phyloP scores from a whole-genome alignment of 192 early-diverging fungal genomes.

The Backusella liffmaniae region DNA sequence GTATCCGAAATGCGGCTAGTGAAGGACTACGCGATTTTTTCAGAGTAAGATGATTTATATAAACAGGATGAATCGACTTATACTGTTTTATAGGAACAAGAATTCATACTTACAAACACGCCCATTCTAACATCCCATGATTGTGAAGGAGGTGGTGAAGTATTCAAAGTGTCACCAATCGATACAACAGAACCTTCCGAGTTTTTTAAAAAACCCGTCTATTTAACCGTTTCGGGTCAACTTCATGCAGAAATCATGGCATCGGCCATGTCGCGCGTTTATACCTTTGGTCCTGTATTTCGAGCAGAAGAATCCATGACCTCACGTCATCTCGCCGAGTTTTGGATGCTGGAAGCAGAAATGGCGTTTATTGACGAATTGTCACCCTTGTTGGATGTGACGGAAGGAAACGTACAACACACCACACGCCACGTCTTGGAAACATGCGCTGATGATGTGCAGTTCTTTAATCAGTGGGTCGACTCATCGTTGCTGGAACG shows the following conservation, averaged over 20 bases:
- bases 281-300: conserved; percentile 80
- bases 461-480: conserved; percentile 58
- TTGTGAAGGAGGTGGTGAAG: conserved; percentile 90
- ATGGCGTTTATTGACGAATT: conserved; percentile 68
- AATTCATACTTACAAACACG: conserved; percentile 77
- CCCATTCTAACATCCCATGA: conserved; percentile 83
- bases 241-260: conserved; percentile 81
- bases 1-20: conserved; percentile 66
- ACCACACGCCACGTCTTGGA: conserved; percentile 58
- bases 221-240: conserved; percentile 85
- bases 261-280: conserved; percentile 70
- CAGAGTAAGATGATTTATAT: conserved; percentile 34
- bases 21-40: conserved; percentile 76
- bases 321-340: conserved; percentile 85
- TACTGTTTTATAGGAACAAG: conserved; percentile 47
- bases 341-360: conserved; percentile 95
- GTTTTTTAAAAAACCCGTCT: conserved; percentile 75
- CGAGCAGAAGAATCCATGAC: conserved; percentile 82
- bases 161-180: conserved; percentile 59
- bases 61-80: neutral
- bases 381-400: conserved; percentile 63
- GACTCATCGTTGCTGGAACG: conserved; percentile 46
- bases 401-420: conserved; percentile 60
- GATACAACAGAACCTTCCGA: conserved; percentile 38
- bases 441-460: conserved; percentile 51